A percentile compares a stretch with the other conserved stretches of the same genome.
These are phyloP conservation scores for Rhodosporidiobolus odoratus DNA, from an alignment of 768 basidiomycete species.

Conservation along the genomic window DNA sequence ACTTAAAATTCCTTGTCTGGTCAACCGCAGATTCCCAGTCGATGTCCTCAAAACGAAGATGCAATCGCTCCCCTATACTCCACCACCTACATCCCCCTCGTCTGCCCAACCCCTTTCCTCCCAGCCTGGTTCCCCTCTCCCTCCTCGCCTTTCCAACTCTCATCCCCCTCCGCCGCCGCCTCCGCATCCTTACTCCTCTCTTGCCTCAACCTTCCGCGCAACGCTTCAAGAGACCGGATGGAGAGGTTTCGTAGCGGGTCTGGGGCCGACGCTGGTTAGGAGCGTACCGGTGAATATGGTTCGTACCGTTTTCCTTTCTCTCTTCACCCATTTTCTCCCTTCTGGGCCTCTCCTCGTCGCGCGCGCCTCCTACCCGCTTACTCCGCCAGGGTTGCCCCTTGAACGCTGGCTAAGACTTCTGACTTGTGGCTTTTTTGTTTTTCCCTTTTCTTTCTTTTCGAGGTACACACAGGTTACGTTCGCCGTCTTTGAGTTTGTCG, in stretches of 20 bases:
- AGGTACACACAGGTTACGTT: conserved; percentile 56
- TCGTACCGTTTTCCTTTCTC: not conserved
- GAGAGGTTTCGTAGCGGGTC: conserved; percentile 67
- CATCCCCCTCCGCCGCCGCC: not conserved
- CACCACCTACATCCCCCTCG: not conserved
- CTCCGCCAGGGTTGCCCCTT: too few species aligned
- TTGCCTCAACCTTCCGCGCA: conserved; percentile 42
- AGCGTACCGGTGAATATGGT: conserved; percentile 69
- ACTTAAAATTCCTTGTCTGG: conserved; percentile 3
- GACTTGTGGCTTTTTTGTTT: too few species aligned
- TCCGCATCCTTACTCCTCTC: conserved; percentile 3
- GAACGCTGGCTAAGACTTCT: too few species aligned
- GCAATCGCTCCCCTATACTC: conserved; percentile 52
- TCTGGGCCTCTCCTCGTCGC: too few species aligned
- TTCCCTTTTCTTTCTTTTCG: not conserved
- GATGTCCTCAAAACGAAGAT: conserved; percentile 88
- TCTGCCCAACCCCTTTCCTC: too few species aligned
- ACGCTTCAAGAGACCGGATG: conserved; percentile 64
- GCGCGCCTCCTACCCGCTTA: too few species aligned
- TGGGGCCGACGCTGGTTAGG: conserved; percentile 76
- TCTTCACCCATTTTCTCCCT: not conserved
- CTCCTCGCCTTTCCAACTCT: not conserved
- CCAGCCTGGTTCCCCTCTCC: too few species aligned
- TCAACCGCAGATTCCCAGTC: conserved; percentile 64
- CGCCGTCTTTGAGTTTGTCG: conserved; percentile 58